phyloP scores from a whole-genome alignment of 768 basidiomycete genomes.

The Leccinum olivaceopallidum region DNA sequence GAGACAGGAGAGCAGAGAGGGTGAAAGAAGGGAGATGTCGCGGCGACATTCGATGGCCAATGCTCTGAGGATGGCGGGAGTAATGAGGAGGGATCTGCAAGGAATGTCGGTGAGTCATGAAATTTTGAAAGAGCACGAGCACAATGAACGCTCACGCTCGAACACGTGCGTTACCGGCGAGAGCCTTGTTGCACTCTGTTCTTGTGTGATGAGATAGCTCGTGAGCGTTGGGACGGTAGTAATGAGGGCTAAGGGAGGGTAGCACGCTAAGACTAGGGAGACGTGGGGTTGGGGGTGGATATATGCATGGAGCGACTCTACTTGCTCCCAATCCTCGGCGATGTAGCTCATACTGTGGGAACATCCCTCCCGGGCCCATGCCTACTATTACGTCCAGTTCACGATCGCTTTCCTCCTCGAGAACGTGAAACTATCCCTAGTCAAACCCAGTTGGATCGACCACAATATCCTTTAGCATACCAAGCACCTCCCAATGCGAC shows the following conservation, averaged over 20 bases:
- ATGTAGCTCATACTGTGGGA: constrained; percentile 17
- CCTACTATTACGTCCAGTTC: not conserved
- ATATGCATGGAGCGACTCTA: constrained; percentile 54
- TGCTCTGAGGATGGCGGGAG: constrained; percentile 78
- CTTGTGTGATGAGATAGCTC: constrained; percentile 75
- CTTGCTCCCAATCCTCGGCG: not conserved
- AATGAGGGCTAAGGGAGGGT: constrained; percentile 75
- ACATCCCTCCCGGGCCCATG: constrained; percentile 8
- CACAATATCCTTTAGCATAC: constrained; percentile 44
- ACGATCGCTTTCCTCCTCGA: constrained; percentile 58
- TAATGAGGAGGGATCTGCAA: constrained; percentile 72
- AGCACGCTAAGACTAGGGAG: constrained; percentile 81
- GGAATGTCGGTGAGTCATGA: not conserved
- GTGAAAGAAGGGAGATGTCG: constrained; percentile 75
- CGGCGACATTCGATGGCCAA: constrained; percentile 85
- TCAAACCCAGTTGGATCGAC: constrained; percentile 48
- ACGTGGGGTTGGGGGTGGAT: constrained; percentile 80
- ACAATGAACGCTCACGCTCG: constrained; percentile 66
- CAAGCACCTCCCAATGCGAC: constrained; percentile 49
- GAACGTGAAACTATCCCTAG: constrained; percentile 45
- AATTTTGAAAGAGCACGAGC: not conserved
- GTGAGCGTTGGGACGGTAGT: constrained; percentile 77
- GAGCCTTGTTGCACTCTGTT: constrained; percentile 63
- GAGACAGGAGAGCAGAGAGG: constrained; percentile 66
- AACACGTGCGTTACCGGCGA: constrained; percentile 69